A percentile compares a stretch with the other conserved stretches of the same genome.
phyloP scores from a whole-genome alignment of 176 grass and related monocot species.

The Pontederia paniculata region DNA sequence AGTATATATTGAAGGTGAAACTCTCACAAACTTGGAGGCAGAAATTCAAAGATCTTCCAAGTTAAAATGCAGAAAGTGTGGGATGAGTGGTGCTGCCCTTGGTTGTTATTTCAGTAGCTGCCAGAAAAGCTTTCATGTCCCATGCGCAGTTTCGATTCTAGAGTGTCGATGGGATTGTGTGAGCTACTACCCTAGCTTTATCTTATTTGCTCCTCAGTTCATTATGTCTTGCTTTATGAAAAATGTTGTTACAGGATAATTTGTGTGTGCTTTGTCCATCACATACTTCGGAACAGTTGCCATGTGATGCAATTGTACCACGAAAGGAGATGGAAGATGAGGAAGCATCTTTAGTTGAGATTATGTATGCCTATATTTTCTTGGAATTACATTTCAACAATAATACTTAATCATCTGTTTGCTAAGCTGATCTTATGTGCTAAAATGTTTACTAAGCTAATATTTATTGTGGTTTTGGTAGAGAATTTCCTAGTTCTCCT shows the following conservation, averaged over 20 bases:
- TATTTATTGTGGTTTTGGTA: background rate
- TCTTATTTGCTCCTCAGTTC: no score
- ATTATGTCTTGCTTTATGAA: background rate
- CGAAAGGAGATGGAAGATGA: background rate
- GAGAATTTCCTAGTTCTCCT: background rate
- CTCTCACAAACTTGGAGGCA: constrained; percentile 29
- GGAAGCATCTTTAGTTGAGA: background rate
- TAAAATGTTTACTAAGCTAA: no score
- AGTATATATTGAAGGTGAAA: constrained; percentile 10
- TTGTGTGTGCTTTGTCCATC: constrained; percentile 9
- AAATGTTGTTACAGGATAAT: constrained; percentile 9
- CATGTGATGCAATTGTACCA: background rate
- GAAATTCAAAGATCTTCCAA: constrained; percentile 37
- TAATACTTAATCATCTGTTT: no score
- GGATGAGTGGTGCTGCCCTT: constrained; percentile 35
- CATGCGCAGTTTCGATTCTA: constrained; percentile 32
- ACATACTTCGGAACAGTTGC: constrained; percentile 4
- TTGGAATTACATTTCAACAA: background rate
- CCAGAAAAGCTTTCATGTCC: constrained; percentile 32
- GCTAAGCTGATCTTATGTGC: no score
- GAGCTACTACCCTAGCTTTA: constrained; percentile 10
- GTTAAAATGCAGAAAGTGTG: constrained; percentile 42
- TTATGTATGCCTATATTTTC: background rate
- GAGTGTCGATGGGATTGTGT: constrained; percentile 58
- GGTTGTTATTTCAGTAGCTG: constrained; percentile 25